Evolutionary conservation across 768 basidiomycete genomes (phyloP), one percentile per base, ranked within the genome.

Genomic region (Lactarius quietus): DNA sequence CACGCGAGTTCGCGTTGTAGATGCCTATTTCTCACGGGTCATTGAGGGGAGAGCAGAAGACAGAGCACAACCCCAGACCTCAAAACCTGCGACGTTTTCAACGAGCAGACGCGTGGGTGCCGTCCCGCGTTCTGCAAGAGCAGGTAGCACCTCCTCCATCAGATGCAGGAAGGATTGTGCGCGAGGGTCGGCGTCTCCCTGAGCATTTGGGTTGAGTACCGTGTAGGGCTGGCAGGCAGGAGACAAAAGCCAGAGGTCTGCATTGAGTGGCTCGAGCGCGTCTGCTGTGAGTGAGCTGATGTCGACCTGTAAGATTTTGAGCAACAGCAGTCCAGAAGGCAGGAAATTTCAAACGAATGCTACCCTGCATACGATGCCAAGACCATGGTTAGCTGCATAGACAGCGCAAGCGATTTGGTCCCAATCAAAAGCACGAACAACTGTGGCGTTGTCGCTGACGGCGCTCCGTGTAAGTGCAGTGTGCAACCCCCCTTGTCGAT

Each of bases 141-240:
- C 80, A 0, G 90, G 89, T 0, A 93, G 78, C 28, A 93, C 79
- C 29, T 74, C 72, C 64, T 83, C 79, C 48, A 92, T 78, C 43
- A 93, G 81, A 73, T 89, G 85, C 26, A 92, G 78, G 74, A 93
- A 93, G 0, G 89, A 90, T 66, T 80, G 79, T 9, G 90, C 90
- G 17, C 90, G 84, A 14, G 90, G 88, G 76, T 93, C 92, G 14
- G 76, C 76, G 9, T 82, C 83, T 12, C 88, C 90, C 77, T 86
- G 87, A 10, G 88, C 87, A 17, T 81, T 78, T 4, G 89, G 86
- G 71, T 90, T 92, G 59, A 93, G 77, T 3, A 90, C 83, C 0
- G 92, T 92, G 70, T 92, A 93, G 0, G 92, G 92, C 71, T 93
- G 91, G 73, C 91, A 93, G 8, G 90, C 85, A 6, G 91, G 92